These are phyloP conservation scores for Arthrobotrys pseudoclavata DNA, from an alignment of 2,329 filamentous ascomycete species.

Conservation along the genomic window DNA sequence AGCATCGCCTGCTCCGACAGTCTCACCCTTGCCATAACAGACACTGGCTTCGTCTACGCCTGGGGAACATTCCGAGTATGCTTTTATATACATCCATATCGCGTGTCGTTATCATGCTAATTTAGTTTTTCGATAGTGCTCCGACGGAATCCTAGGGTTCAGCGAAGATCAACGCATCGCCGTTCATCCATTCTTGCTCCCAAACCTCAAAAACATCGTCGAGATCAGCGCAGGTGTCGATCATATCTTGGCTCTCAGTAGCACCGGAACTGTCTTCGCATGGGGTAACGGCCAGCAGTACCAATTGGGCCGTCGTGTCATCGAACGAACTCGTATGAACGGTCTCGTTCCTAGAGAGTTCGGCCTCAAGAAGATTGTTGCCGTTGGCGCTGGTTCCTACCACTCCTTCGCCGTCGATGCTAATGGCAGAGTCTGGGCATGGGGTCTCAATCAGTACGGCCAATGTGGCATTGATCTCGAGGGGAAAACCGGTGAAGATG, in stretches of 20 bases:
- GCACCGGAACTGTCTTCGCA: conserved; percentile 73
- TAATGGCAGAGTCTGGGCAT: conserved; percentile 79
- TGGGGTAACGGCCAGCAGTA: conserved; percentile 79
- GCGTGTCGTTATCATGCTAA: no score
- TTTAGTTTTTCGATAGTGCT: conserved; percentile 68
- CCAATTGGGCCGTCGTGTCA: conserved; percentile 76
- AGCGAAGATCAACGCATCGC: conserved; percentile 71
- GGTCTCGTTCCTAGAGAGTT: conserved; percentile 73
- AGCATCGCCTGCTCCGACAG: conserved; percentile 81
- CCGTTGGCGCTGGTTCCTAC: conserved; percentile 79
- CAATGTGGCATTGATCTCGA: conserved; percentile 78
- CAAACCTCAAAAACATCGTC: conserved; percentile 75
- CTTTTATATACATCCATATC: conserved; percentile 42
- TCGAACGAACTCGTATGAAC: conserved; percentile 72
- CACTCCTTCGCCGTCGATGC: conserved; percentile 83
- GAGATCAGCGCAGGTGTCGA: conserved; percentile 74
- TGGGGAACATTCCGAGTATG: conserved; percentile 84
- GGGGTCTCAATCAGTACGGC: conserved; percentile 89
- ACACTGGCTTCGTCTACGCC: conserved; percentile 81
- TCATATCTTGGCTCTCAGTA: conserved; percentile 73
- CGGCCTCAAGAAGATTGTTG: conserved; percentile 73
- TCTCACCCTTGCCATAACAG: conserved; percentile 80
- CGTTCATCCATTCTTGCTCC: conserved; percentile 71
- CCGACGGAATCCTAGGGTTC: conserved; percentile 77
- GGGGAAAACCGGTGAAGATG: conserved; percentile 73